Conservation (phyloP, 179 eudicot genomes). For the Vitellaria paradoxa region DNA sequence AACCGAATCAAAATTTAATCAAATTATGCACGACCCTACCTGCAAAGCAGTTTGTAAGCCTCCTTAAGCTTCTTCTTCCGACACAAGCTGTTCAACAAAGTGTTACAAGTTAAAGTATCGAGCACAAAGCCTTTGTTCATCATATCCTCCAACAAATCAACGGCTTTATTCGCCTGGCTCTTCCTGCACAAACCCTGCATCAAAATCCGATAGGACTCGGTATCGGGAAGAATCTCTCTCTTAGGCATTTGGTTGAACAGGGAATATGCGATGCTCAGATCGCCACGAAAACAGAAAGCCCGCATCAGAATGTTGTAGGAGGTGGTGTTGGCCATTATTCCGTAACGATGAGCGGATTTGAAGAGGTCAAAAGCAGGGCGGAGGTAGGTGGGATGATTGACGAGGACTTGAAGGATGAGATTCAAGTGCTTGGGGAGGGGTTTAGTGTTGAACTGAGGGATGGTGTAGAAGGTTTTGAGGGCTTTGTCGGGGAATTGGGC, state of each 20-base stretch:
- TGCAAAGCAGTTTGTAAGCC: conserved; percentile 89
- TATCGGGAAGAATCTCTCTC: conserved; percentile 85
- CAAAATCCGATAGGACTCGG: conserved; percentile 69
- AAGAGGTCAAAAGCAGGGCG: conserved; percentile 77
- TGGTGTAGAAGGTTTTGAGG: conserved; percentile 53
- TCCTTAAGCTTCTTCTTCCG: conserved; percentile 87
- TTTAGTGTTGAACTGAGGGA: conserved; percentile 54
- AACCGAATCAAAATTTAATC: no score
- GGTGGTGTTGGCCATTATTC: conserved; percentile 45
- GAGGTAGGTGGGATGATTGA: conserved; percentile 41
- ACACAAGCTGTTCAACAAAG: conserved; percentile 89
- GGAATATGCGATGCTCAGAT: conserved; percentile 71
- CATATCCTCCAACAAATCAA: conserved; percentile 86
- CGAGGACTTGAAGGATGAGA: conserved; percentile 53
- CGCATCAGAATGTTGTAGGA: conserved; percentile 81
- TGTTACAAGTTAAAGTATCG: conserved; percentile 73
- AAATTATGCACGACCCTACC: no score
- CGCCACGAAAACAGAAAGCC: conserved; percentile 59
- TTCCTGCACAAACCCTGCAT: conserved; percentile 93
- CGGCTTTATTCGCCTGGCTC: conserved; percentile 78
- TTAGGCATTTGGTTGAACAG: conserved; percentile 80
- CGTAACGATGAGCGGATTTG: conserved; percentile 49
- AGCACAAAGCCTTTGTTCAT: conserved; percentile 89
- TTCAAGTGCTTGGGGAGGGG: conserved; percentile 73
- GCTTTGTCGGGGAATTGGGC: conserved; percentile 76